Conservation (phyloP, 2,329 filamentous ascomycete species). For the Fusarium buharicum region DNA sequence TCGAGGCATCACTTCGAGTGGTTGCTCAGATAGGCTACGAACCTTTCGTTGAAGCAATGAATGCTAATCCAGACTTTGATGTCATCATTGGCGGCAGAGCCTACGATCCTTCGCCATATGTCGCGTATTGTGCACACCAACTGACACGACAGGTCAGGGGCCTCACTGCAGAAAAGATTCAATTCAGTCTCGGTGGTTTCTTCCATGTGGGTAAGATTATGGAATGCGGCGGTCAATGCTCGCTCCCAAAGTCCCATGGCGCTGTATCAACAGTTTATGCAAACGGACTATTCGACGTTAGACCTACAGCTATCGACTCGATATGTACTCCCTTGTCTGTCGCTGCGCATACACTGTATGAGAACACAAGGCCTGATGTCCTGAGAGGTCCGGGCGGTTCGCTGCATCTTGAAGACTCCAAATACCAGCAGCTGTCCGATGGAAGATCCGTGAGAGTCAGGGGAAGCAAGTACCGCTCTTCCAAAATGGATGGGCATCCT, state of each 20-base stretch:
- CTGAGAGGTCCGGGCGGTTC: conserved; percentile 61
- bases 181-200: conserved; percentile 49
- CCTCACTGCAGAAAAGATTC: not conserved
- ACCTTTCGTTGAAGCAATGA: conserved; percentile 56
- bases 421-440: conserved; percentile 32
- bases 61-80: conserved; percentile 54
- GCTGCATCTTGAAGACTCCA: conserved; percentile 53
- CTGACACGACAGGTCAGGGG: conserved; percentile 12
- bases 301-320: conserved; percentile 52
- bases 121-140: conserved; percentile 46
- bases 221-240: conserved; percentile 62
- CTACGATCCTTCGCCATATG: conserved; percentile 55
- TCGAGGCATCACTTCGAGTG: conserved; percentile 52
- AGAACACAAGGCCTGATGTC: conserved; percentile 63
- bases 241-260: conserved; percentile 57
- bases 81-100: conserved; percentile 60
- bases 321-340: conserved; percentile 61
- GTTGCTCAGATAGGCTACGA: conserved; percentile 61
- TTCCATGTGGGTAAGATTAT: conserved; percentile 66
- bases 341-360: conserved; percentile 65
- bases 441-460: conserved; percentile 28
- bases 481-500: not conserved
- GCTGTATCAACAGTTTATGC: conserved; percentile 54
- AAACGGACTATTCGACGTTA: conserved; percentile 59
- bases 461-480: conserved; percentile 21